Conservation (phyloP, 306 rosid species). For the Hippophae rhamnoides region DNA sequence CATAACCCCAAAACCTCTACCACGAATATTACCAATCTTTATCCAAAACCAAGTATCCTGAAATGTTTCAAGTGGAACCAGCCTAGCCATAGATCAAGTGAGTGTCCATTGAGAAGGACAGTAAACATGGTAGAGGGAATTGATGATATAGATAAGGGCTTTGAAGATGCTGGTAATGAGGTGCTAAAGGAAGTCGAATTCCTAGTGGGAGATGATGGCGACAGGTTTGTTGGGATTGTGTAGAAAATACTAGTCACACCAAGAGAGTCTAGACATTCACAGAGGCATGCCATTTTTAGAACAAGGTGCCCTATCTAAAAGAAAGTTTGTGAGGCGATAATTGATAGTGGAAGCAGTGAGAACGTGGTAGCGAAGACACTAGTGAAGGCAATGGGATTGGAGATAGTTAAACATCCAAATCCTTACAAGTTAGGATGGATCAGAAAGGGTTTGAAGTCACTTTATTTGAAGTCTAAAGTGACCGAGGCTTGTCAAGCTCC, state of each 20-base stretch:
- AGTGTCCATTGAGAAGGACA: not conserved
- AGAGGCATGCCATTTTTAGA: not conserved
- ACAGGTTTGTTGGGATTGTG: not conserved
- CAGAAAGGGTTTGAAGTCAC: not conserved
- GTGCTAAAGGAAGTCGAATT: not conserved
- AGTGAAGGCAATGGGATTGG: not conserved
- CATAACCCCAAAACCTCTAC: not conserved
- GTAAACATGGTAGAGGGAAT: not conserved
- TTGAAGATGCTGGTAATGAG: not conserved
- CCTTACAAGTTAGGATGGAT: not conserved
- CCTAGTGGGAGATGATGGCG: not conserved
- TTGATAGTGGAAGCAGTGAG: not conserved
- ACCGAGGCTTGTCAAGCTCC: not conserved
- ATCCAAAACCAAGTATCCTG: not conserved
- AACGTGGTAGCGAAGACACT: not conserved
- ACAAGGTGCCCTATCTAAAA: not conserved
- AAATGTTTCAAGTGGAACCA: not conserved
- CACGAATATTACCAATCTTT: not conserved
- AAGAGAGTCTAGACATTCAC: not conserved
- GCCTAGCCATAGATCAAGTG: not conserved
- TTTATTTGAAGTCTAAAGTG: not conserved
- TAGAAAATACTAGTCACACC: not conserved
- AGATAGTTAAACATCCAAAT: not conserved
- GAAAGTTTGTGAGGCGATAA: no score
- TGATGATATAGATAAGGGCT: not conserved